A percentile compares a stretch with the other conserved stretches of the same genome.
These are phyloP conservation scores for Serendipita vermifera DNA, from an alignment of 768 basidiomycete species.

Conservation along the genomic window DNA sequence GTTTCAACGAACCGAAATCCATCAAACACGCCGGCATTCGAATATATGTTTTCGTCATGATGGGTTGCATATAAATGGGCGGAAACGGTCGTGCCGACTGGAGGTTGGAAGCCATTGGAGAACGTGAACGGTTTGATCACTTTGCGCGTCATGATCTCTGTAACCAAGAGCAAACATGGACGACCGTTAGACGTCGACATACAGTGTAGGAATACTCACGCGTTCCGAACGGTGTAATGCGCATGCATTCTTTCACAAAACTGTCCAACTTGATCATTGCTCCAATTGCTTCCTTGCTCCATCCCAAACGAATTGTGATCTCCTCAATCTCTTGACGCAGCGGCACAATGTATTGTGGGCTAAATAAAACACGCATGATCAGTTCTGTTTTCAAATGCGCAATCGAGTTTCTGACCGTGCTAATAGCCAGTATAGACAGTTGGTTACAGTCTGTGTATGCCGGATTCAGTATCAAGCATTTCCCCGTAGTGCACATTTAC, in stretches of 20 bases:
- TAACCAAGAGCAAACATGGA: background rate
- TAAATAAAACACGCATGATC: background rate
- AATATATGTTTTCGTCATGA: conserved; percentile 18
- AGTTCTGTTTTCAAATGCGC: background rate
- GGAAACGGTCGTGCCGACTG: background rate
- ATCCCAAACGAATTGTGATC: conserved; percentile 15
- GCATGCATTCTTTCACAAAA: conserved; percentile 24
- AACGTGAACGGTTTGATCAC: conserved; percentile 8
- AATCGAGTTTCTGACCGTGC: conserved; percentile 10
- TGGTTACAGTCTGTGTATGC: conserved; percentile 25
- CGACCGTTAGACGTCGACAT: background rate
- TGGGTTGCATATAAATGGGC: conserved; percentile 20
- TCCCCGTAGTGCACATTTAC: conserved; percentile 21
- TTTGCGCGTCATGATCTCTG: conserved; percentile 18
- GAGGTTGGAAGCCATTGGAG: background rate
- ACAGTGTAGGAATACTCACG: conserved; percentile 20
- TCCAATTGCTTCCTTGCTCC: conserved; percentile 22
- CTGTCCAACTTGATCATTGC: conserved; percentile 27
- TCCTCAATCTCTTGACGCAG: conserved; percentile 34
- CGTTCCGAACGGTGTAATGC: conserved; percentile 18
- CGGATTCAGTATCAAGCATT: too few species aligned
- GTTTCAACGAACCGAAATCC: conserved; percentile 37
- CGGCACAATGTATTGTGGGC: conserved; percentile 24
- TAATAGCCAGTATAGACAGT: conserved; percentile 29
- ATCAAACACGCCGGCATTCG: conserved; percentile 25